phyloP scores from a whole-genome alignment of 1,284 basidiomycete genomes.

The Boletus sp. region DNA sequence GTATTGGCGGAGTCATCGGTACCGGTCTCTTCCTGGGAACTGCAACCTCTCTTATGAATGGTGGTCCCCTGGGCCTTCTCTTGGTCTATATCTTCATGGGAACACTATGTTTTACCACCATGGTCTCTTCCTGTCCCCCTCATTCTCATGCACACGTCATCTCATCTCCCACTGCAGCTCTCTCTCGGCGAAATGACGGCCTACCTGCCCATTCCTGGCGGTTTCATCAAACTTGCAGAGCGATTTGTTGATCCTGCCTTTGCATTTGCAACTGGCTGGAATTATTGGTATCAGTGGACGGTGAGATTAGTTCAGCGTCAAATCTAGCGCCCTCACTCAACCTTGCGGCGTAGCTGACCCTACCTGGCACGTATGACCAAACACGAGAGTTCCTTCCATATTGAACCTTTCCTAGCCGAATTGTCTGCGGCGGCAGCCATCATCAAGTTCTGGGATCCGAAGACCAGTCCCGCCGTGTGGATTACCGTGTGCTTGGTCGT shows the following conservation, averaged over 20 bases:
- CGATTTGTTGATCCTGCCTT: slow-evolving; percentile 69
- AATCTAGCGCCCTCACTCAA: slow-evolving; percentile 1
- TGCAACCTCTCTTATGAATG: slow-evolving; percentile 27
- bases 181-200: slow-evolving; percentile 35
- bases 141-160: not conserved
- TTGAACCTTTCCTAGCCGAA: slow-evolving; percentile 41
- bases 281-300: slow-evolving; percentile 62
- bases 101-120: slow-evolving; percentile 30
- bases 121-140: slow-evolving; percentile 13
- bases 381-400: not conserved
- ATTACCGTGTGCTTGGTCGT: slow-evolving; percentile 60
- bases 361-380: slow-evolving; percentile 21
- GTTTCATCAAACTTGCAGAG: slow-evolving; percentile 64
- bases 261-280: slow-evolving; percentile 67
- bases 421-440: slow-evolving; percentile 60
- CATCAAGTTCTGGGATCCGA: slow-evolving; percentile 55
- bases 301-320: slow-evolving; percentile 35
- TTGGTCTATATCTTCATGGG: slow-evolving; percentile 35
- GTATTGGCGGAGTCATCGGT: slow-evolving; percentile 45
- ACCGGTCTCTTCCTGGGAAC: slow-evolving; percentile 45
- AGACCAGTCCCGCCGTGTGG: slow-evolving; percentile 57
- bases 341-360: slow-evolving; percentile 18
- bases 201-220: slow-evolving; percentile 46
- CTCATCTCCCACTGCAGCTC: slow-evolving; percentile 15
- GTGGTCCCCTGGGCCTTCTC: slow-evolving; percentile 33